Evolutionary conservation across 2,329 filamentous ascomycete species (phyloP).

Genomic region (Diaporthe vaccinii): DNA sequence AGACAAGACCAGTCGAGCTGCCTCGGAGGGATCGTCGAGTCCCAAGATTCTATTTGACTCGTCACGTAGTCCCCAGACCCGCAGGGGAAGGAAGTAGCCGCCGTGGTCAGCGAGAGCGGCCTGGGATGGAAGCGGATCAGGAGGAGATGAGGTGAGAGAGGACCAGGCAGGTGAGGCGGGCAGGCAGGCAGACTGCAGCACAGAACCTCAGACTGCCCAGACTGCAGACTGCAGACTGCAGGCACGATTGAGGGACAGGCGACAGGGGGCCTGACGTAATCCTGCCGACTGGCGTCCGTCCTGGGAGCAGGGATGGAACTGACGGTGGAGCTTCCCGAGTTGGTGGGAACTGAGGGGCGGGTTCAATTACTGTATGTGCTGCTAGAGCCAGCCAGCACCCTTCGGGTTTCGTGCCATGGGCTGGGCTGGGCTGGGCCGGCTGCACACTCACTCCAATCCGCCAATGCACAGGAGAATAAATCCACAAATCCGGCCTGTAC

Average conservation of each 20-base stretch:
- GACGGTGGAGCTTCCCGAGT: conserved; percentile 30
- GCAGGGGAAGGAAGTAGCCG: conserved; percentile 17
- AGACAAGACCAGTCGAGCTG: background rate
- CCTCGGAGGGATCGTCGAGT: conserved; percentile 4
- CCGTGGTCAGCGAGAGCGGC: conserved; percentile 1
- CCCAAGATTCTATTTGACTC: conserved; percentile 15
- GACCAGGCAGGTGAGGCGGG: background rate
- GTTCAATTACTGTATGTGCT: conserved; percentile 9
- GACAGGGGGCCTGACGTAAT: conserved; percentile 18
- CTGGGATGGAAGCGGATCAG: conserved; percentile 1
- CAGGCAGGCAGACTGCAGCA: background rate
- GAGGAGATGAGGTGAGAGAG: background rate
- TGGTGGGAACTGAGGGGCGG: conserved; percentile 29
- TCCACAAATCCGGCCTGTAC: conserved; percentile 12
- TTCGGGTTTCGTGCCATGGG: conserved; percentile 7
- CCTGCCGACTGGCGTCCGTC: conserved; percentile 11
- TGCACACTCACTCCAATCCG: background rate
- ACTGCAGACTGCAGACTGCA: background rate
- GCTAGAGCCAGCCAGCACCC: background rate
- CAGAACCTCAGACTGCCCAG: too few relatives aligned
- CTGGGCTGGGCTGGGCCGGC: conserved; percentile 7
- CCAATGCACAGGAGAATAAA: conserved; percentile 3
- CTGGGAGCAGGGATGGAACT: conserved; percentile 23
- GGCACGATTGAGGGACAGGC: background rate
- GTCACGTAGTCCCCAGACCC: conserved; percentile 24